These are phyloP conservation scores for Rhododendron williamsianum DNA, from an alignment of 148 eudicot species.

Conservation along the genomic window DNA sequence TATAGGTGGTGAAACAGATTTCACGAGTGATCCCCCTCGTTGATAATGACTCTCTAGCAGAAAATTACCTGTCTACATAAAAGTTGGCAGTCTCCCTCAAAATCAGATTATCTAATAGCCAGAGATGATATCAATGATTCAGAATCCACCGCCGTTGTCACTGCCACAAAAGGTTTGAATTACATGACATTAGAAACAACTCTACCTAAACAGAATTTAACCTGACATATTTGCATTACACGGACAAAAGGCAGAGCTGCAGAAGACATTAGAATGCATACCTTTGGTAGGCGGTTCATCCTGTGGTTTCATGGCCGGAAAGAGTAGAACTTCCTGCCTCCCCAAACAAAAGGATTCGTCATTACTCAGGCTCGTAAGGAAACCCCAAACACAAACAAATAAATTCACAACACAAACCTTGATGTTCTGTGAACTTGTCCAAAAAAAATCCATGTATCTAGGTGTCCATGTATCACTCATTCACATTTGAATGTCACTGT, in stretches of 20 bases:
- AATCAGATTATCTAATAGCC: background rate
- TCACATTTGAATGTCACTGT: too few species aligned
- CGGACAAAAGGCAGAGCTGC: background rate
- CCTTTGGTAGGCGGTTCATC: conserved; percentile 75
- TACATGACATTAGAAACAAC: background rate
- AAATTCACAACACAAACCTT: conserved; percentile 48
- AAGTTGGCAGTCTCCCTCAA: background rate
- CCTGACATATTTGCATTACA: background rate
- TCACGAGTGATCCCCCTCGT: background rate
- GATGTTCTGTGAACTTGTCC: conserved; percentile 56
- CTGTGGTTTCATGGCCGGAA: conserved; percentile 95
- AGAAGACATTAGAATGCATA: background rate
- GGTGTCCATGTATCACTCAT: too few species aligned
- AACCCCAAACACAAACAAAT: background rate
- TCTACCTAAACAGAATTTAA: background rate
- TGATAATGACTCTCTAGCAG: background rate
- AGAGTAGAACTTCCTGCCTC: conserved; percentile 81
- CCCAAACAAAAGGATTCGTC: background rate
- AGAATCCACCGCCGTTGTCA: background rate
- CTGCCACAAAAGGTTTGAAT: background rate
- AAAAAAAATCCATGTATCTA: too few species aligned
- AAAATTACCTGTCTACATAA: background rate
- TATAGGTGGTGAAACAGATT: background rate
- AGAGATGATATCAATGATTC: background rate
- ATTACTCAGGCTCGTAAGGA: background rate